Evolutionary conservation across 805 yeast species (phyloP).

Genomic region (Starmera pachycereana): DNA sequence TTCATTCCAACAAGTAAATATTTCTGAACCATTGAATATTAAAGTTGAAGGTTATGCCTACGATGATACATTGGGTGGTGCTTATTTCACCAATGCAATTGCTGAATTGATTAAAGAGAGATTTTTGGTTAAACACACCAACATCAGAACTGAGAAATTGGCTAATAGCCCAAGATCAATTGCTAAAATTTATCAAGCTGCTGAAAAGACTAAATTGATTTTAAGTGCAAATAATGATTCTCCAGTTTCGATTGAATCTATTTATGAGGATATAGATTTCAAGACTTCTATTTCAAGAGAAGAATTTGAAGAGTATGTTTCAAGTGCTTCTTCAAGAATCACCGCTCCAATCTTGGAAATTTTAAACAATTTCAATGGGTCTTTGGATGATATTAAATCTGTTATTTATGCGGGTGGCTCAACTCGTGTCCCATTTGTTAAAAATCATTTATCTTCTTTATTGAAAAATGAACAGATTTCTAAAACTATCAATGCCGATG

Average conservation of each 20-base stretch:
- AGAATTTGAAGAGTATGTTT: conserved; percentile 59
- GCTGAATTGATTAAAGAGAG: conserved; percentile 49
- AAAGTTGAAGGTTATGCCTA: conserved; percentile 66
- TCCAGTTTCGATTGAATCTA: conserved; percentile 62
- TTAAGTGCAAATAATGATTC: conserved; percentile 85
- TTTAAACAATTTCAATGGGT: conserved; percentile 23
- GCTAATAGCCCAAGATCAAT: conserved; percentile 42
- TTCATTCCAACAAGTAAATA: conserved; percentile 39
- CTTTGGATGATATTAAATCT: conserved; percentile 38
- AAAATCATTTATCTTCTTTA: conserved; percentile 42
- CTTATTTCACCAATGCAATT: conserved; percentile 54
- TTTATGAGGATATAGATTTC: conserved; percentile 68
- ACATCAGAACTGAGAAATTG: conserved; percentile 28
- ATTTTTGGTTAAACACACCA: conserved; percentile 38
- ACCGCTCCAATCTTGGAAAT: conserved; percentile 46
- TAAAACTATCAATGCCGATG: conserved; percentile 90
- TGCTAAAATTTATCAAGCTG: conserved; percentile 64
- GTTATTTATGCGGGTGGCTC: conserved; percentile 86
- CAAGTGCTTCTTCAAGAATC: conserved; percentile 34
- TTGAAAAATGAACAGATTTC: conserved; percentile 55
- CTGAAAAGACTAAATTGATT: conserved; percentile 82
- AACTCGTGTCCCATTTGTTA: conserved; percentile 82
- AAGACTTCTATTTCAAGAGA: conserved; percentile 55
- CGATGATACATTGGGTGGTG: conserved; percentile 68
- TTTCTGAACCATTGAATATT: conserved; percentile 32